Evolutionary conservation across 108 stramenopile species (phyloP).

Genomic region (Skeletonema costatum): DNA sequence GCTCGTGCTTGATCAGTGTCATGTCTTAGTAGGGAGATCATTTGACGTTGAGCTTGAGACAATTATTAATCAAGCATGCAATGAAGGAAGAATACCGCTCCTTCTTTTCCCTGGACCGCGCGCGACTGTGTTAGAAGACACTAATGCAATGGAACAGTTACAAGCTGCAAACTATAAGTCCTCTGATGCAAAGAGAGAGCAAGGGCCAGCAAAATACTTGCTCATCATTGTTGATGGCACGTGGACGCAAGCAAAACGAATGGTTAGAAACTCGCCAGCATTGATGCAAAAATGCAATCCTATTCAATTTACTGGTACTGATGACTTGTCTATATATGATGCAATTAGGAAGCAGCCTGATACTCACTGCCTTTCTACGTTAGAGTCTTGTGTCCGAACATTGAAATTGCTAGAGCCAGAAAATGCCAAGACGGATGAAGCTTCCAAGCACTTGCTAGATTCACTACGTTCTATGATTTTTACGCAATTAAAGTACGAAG

Average conservation of each 20-base stretch:
- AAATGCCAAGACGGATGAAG: not conserved
- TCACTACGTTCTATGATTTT: conserved; percentile 26
- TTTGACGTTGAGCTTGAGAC: conserved; percentile 27
- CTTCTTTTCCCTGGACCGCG: conserved; percentile 57
- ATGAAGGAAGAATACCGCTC: conserved; percentile 25
- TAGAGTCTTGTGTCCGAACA: conserved; percentile 55
- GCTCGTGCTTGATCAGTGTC: conserved; percentile 47
- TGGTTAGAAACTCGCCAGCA: conserved; percentile 52
- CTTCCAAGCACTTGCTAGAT: conserved; percentile 16
- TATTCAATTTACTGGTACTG: conserved; percentile 44
- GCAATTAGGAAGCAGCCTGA: conserved; percentile 60
- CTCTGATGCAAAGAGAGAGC: not conserved
- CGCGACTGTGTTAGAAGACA: conserved; percentile 52
- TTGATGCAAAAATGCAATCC: conserved; percentile 42
- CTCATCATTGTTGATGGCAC: conserved; percentile 65
- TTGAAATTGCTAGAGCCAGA: conserved; percentile 37
- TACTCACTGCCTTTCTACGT: conserved; percentile 55
- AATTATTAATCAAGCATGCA: conserved; percentile 5
- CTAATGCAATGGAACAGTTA: conserved; percentile 13
- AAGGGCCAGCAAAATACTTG: conserved; percentile 14
- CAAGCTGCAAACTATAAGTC: not conserved
- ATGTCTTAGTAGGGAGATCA: conserved; percentile 43
- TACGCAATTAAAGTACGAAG: conserved; percentile 26
- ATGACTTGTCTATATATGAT: conserved; percentile 46
- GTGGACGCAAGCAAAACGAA: conserved; percentile 65